Conservation (phyloP, 495 filamentous ascomycete genomes). For the Aspergillus diversus region DNA sequence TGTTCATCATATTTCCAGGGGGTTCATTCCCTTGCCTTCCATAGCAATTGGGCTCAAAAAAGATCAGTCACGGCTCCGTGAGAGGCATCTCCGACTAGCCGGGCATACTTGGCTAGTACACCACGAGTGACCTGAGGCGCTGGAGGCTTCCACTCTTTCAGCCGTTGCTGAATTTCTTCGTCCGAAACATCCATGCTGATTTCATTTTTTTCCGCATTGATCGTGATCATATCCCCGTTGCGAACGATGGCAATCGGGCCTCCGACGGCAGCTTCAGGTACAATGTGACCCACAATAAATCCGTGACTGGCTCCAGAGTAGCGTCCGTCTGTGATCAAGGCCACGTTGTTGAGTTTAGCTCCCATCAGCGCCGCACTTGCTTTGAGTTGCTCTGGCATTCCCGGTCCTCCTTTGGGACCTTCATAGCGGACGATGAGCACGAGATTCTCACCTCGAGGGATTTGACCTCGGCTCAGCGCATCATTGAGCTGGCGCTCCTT, state of each 20-base stretch:
- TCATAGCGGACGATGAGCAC: conserved; percentile 95
- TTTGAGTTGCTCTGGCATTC: conserved; percentile 97
- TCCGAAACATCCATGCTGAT: conserved; percentile 75
- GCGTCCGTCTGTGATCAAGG: conserved; percentile 90
- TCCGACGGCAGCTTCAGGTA: conserved; percentile 83
- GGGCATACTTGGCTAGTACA: conserved; percentile 87
- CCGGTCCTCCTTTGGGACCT: conserved; percentile 91
- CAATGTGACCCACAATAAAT: conserved; percentile 95
- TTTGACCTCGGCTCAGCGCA: conserved; percentile 71
- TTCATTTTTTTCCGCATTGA: conserved; percentile 79
- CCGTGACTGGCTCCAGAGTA: conserved; percentile 92
- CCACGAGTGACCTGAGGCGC: conserved; percentile 78
- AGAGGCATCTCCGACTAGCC: conserved; percentile 72
- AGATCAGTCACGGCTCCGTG: conserved; percentile 65
- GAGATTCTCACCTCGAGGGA: conserved; percentile 79
- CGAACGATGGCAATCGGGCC: conserved; percentile 81
- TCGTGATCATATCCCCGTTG: conserved; percentile 85
- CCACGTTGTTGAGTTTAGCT: conserved; percentile 83
- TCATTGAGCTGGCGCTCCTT: conserved; percentile 80
- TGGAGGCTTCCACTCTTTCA: conserved; percentile 74
- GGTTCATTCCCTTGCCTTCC: not conserved
- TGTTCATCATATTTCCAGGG: too few species aligned
- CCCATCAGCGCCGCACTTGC: conserved; percentile 92
- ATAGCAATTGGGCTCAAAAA: conserved; percentile 30
- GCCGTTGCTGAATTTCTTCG: conserved; percentile 70